A percentile compares a stretch with the other conserved stretches of the same genome.
These are phyloP conservation scores for Solidago caesia DNA, from an alignment of 129 eudicot genomes.

Conservation along the genomic window DNA sequence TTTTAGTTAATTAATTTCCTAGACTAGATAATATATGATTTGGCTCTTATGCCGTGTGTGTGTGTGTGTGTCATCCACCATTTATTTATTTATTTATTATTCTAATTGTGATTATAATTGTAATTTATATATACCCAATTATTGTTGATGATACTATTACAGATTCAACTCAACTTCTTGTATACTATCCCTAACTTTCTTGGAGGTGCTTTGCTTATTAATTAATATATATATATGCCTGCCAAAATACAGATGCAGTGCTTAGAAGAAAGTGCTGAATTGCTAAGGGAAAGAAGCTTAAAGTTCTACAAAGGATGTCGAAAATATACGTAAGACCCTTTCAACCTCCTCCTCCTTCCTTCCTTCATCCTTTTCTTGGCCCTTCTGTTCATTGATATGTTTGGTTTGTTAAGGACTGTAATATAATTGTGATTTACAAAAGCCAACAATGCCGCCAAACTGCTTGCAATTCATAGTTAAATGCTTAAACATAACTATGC, in stretches of 20 bases:
- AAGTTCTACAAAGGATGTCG: conserved; percentile 97
- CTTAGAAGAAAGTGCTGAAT: conserved; percentile 93
- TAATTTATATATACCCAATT: no score
- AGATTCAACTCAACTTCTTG: no score
- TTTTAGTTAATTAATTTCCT: no score
- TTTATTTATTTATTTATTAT: no score
- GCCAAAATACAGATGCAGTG: conserved; percentile 68
- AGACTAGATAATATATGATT: no score
- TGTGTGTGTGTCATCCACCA: no score
- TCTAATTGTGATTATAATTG: no score
- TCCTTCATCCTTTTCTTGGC: background rate
- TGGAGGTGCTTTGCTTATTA: background rate
- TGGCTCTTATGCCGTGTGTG: no score
- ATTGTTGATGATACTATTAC: no score
- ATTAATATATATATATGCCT: background rate
- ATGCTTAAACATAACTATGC: background rate
- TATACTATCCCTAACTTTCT: background rate
- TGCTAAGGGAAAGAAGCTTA: conserved; percentile 85
- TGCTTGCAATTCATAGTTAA: background rate
- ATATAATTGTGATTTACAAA: no score
- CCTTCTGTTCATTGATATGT: background rate
- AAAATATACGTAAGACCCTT: conserved; percentile 78
- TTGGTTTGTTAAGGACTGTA: no score
- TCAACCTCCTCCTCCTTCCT: background rate
- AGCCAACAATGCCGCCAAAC: no score